Base-by-base conservation (phyloP, 768 basidiomycete species). In the Lactifluus pinguis region DNA sequence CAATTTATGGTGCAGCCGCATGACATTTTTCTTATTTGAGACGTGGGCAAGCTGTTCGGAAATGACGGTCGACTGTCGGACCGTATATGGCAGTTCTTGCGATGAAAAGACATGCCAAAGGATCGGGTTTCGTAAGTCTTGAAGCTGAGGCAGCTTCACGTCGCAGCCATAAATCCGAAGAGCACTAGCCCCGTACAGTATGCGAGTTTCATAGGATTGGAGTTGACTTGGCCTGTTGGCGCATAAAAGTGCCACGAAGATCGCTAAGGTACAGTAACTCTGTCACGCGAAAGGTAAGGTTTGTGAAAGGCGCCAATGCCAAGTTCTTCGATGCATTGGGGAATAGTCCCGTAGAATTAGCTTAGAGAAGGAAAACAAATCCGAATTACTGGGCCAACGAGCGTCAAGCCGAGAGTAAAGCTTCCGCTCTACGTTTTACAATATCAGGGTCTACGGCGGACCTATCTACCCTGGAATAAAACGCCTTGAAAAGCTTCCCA, bases 381-480 rank as follows among this genome's bases (percentile, higher is more conserved):
- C 50, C 30, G 29, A 32, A 44, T 36, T 36, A 11, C 55, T 25
- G 15, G n/a, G 50, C 34, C 41, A 45, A 25, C 5, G 11, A 8
- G 54, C 15, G 36, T 60, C 49, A 60, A 25, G 48, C 9, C 7
- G 69, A 58, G 57, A 80, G 66, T 52, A 83, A 65, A 21, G 65
- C 71, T 39, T 79, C 74, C 9, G 79, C 76, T 64, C 82, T 78
- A 55, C 73, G 69, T 65, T 80, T 85, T 15, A 89, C 84, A 45
- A 83, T 68, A 47, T 77, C 74, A 4, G 81, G 66, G 65, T 86
- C 81, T 7, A 88, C 85, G 13, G 69, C 69, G 3, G 80, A 78
- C 66, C 79, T 83, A 70, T 89, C 84, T 4, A 87, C 77, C 61
- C 74, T 73, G 14, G 76, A 69, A 69, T 85, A 89, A 68, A 90